Base-by-base conservation (phyloP, 106 monocot genomes). In the Platanthera zijinensis region DNA sequence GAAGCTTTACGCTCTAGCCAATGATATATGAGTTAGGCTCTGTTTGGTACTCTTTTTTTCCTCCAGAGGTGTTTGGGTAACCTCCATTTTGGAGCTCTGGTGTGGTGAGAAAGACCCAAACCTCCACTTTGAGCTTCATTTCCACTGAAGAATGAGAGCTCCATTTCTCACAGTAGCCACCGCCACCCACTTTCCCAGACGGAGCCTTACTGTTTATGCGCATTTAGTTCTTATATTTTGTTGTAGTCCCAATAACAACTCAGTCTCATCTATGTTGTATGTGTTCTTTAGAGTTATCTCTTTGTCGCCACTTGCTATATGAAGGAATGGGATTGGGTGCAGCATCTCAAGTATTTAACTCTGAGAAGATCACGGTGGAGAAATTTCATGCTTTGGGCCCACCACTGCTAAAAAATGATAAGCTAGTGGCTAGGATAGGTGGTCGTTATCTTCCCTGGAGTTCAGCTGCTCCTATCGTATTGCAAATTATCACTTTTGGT, bases 291-390 rank as follows among this genome's bases (percentile, higher is more conserved):
- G 90, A 94, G 75, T 45, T 88, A 56, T 90, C 90, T 52, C 80
- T 86, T 2, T 90, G 87, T 69, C 84, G 77, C 68, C 88, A 93
- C 77, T 79, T 90, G 83, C 73, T 86, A 46, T 86, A 73, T 81
- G 85, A 86, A 84, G 90, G 90, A 52, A 88, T 86, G 86, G 93
- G 90, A 75, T 59, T 79, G 56, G 86, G 90, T 76, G 90, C 86
- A 14, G 86, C 90, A 62, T 49, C 77, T 51, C 69, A 80, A 71
- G 83, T 75, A 74, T 94, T 88, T 78, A 73, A 90, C 72, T 19
- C 85, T 50, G 80, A 82, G 79, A 90, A 86, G 82, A 61, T 94
- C 71, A 83, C 85, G 57, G 19, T 83, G 22, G 83, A 83, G 50
- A 82, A 78, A 54, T 88, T 86, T 85, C 39, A 66, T 82, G 57